Percentiles rank a stretch among this genome's conserved stretches.
Evolutionary conservation across 805 yeast genomes (phyloP).

Genomic region (Ascoidea asiatica): DNA sequence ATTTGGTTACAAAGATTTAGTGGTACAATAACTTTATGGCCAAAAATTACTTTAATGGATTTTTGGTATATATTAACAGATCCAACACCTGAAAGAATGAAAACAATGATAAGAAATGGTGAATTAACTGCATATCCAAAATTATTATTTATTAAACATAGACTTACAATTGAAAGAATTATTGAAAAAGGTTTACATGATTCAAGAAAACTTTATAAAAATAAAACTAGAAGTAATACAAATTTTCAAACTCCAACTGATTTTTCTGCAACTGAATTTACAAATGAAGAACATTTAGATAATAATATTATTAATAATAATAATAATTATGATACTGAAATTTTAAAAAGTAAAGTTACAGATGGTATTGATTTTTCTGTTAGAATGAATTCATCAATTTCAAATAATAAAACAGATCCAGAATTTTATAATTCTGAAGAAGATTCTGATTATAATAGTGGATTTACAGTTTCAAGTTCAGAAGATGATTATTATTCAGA

Average conservation of each 20-base stretch:
- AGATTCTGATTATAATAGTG: not conserved
- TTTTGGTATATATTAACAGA: constrained; percentile 53
- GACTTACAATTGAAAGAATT: constrained; percentile 51
- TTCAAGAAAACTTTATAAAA: constrained; percentile 5
- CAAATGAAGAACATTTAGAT: not conserved
- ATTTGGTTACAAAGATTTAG: constrained; percentile 62
- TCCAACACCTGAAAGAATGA: constrained; percentile 47
- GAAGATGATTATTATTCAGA: not conserved
- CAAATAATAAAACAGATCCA: not conserved
- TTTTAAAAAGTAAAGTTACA: not conserved
- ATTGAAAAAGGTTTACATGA: constrained; percentile 36
- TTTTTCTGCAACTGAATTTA: not conserved
- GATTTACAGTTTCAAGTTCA: no score
- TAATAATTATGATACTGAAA: not conserved
- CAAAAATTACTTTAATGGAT: constrained; percentile 45
- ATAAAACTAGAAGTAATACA: no score
- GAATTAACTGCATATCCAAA: constrained; percentile 56
- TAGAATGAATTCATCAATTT: constrained; percentile 1
- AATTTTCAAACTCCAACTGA: not conserved
- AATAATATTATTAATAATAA: not conserved
- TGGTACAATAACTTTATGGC: constrained; percentile 71
- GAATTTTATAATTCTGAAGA: constrained; percentile 7
- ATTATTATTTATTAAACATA: constrained; percentile 46
- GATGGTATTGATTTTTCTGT: not conserved
- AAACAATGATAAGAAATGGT: constrained; percentile 44